Evolutionary conservation across 2,329 filamentous ascomycete genomes (phyloP).

Genomic region (Fusarium liriodendri): DNA sequence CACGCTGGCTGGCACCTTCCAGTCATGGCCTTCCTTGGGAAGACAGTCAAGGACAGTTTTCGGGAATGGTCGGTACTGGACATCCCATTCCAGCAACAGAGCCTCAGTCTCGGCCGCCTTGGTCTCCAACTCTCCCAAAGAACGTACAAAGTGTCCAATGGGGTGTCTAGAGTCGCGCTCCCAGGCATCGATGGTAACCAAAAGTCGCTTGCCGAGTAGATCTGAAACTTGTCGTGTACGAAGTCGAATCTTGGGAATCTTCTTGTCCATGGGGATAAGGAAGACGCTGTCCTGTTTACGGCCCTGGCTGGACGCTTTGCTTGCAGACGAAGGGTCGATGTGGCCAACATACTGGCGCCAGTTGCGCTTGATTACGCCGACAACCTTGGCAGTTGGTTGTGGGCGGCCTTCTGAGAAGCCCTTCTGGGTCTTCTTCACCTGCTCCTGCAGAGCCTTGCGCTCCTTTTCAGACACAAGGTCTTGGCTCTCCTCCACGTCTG

Average conservation of each 20-base stretch:
- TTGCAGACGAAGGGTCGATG: slow-evolving; percentile 87
- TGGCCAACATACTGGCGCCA: slow-evolving; percentile 99
- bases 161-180: slow-evolving; percentile 93
- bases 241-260: slow-evolving; percentile 94
- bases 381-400: slow-evolving; percentile 91
- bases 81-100: slow-evolving; percentile 92
- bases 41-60: slow-evolving; percentile 95
- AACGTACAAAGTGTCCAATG: slow-evolving; percentile 92
- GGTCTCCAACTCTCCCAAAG: slow-evolving; percentile 91
- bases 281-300: slow-evolving; percentile 93
- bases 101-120: slow-evolving; percentile 99
- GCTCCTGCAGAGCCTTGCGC: slow-evolving; percentile 86
- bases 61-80: slow-evolving; percentile 96
- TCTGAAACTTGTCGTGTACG: slow-evolving; percentile 91
- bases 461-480: slow-evolving; percentile 91
- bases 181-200: slow-evolving; percentile 96
- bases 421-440: slow-evolving; percentile 87
- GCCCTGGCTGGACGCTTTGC: slow-evolving; percentile 77
- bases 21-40: slow-evolving; percentile 90
- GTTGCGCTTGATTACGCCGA: slow-evolving; percentile 93
- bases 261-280: slow-evolving; percentile 97
- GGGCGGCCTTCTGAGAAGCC: slow-evolving; percentile 79
- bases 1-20: slow-evolving; percentile 85
- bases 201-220: slow-evolving; percentile 87
- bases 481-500: slow-evolving; percentile 81